These are phyloP conservation scores for Euphrasia confusa DNA, from an alignment of 257 asterid genomes.

Conservation along the genomic window DNA sequence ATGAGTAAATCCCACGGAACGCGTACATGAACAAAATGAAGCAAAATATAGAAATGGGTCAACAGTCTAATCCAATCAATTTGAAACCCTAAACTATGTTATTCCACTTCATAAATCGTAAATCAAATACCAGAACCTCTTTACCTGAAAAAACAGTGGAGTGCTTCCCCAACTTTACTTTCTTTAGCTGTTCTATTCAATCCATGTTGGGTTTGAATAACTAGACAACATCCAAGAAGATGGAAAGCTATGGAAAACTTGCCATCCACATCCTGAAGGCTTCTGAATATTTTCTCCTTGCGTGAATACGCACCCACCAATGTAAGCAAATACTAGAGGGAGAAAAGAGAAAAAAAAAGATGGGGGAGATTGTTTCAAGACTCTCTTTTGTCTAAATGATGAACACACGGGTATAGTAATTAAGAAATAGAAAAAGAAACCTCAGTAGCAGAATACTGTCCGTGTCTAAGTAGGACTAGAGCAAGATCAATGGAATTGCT, in stretches of 20 bases:
- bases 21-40: constrained; percentile 3
- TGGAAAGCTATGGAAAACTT: constrained; percentile 60
- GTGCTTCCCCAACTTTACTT: constrained; percentile 69
- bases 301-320: constrained; percentile 72
- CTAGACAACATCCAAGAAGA: constrained; percentile 90
- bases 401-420: constrained; percentile 3
- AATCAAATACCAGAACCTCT: constrained; percentile 10
- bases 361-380: constrained; percentile 27
- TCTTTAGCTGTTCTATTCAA: constrained; percentile 53
- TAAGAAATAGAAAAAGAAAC: constrained; percentile 40
- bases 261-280: constrained; percentile 64
- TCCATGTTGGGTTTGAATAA: constrained; percentile 71
- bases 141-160: constrained; percentile 86
- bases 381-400: constrained; percentile 24
- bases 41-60: constrained; percentile 9
- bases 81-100: constrained; percentile 5
- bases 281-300: constrained; percentile 67
- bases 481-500: constrained; percentile 79
- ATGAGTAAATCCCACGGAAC: constrained; percentile 13
- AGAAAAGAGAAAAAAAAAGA: neutral
- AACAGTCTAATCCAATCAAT: constrained; percentile 14
- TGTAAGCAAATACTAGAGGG: constrained; percentile 65
- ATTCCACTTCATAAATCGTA: neutral
- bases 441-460: constrained; percentile 81
- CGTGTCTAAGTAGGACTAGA: constrained; percentile 61